Evolutionary conservation across 495 filamentous ascomycete species (phyloP), one percentile per base, ranked within the genome.

Genomic region (Aspergillus sparsus): DNA sequence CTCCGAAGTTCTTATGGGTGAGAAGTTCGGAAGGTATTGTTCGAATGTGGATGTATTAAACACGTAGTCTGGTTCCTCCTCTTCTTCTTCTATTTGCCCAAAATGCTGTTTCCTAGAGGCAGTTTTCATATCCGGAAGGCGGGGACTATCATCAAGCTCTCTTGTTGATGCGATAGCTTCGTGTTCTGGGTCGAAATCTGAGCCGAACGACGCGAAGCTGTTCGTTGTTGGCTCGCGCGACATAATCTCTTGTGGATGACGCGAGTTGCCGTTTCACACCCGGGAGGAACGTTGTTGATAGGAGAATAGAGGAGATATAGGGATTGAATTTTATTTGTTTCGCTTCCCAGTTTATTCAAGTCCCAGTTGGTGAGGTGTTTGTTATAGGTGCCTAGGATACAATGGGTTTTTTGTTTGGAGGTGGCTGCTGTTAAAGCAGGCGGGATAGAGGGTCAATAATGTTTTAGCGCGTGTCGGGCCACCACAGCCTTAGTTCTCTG

Each of bases 31-130:
- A 70, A 88, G 88, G 53, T 81, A 77, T 63, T 80, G 82, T 21
- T 82, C 83, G 46, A 88, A 74, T 37, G 80, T 84, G 8, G 85
- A 88, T 7, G 85, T 88, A 73, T 88, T 84, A 65, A 88, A 78
- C 35, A 70, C 73, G 55, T 74, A 81, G 47, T 81, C 77, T 9
- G 76, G 77, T 49, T 81, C 77, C 27, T 81, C 77, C 27, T 72
- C 65, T 18, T 74, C 72, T n/a, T 56, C 55, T 5, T 58, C 42
- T 21, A 59, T 31, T 49, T 66, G 58, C 42, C 60, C 59, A 35
- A 62, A 63, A 21, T 18, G 44, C 5, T 47, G 44, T 44, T 72
- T 73, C 21, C 64, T 55, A 8, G 69, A 66, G 42, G 66, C 71
- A 11, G 35, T 59, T 52, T 69, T 74, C 57, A 78, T 71, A 18